Percentiles rank a stretch among this genome's conserved stretches.
Evolutionary conservation across 192 early-diverging fungal species (phyloP).

Genomic region (Pilobolus umbonatus): DNA sequence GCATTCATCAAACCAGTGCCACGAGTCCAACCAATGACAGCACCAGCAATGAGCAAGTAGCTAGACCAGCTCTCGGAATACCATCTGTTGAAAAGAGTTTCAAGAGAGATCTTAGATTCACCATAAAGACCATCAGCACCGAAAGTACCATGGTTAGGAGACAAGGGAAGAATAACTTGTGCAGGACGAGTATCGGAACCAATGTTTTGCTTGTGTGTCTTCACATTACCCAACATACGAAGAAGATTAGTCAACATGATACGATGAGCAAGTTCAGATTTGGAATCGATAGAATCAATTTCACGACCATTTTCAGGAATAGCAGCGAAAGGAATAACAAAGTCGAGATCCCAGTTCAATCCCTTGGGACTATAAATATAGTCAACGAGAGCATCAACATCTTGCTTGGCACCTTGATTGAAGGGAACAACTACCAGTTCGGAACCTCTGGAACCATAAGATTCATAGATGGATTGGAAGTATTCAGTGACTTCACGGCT

Average conservation of each 20-base stretch:
- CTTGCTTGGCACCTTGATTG: constrained; percentile 87
- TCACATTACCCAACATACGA: constrained; percentile 82
- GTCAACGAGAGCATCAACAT: constrained; percentile 72
- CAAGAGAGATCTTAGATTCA: constrained; percentile 91
- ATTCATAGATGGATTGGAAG: constrained; percentile 85
- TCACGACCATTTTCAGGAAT: constrained; percentile 86
- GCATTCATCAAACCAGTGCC: constrained; percentile 92
- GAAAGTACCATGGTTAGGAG: constrained; percentile 96
- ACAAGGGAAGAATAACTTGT: constrained; percentile 82
- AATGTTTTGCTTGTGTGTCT: constrained; percentile 70
- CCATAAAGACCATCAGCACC: constrained; percentile 89
- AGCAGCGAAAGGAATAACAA: constrained; percentile 92
- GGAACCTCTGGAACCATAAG: constrained; percentile 82
- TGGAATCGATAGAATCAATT: constrained; percentile 77
- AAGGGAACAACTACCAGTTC: constrained; percentile 87
- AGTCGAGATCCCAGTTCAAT: constrained; percentile 92
- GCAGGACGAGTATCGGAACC: constrained; percentile 84
- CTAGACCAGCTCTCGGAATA: constrained; percentile 83
- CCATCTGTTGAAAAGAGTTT: constrained; percentile 90
- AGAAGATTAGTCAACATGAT: constrained; percentile 93
- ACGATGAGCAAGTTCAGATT: constrained; percentile 89
- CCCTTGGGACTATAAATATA: constrained; percentile 86
- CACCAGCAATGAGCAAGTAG: constrained; percentile 85
- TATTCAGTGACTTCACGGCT: constrained; percentile 73
- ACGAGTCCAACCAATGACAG: constrained; percentile 96